Base-by-base conservation (phyloP, 2,329 filamentous ascomycete genomes). In the Colletotrichum sojae region DNA sequence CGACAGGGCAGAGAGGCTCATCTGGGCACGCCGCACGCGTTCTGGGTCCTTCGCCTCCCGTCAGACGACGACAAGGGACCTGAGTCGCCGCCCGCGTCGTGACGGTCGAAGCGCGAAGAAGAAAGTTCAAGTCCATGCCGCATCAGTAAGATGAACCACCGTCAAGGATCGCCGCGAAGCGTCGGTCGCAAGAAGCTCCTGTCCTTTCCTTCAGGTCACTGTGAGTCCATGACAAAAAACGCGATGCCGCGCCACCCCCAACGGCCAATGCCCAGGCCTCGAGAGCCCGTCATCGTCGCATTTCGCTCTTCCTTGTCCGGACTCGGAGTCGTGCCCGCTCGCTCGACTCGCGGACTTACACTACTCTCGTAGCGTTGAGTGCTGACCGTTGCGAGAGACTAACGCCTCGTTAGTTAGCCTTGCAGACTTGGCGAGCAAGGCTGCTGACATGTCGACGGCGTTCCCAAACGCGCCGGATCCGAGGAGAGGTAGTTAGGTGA, bases 31-130 rank as follows among this genome's bases (percentile, higher is more conserved):
- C 51, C 10, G 22, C 31, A 36, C 18, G 31, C 51, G 9, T 31
- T 49, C 46, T 15, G 48, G 49, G 39, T 20, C 43, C 20, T 43
- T 43, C 45, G 53, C 48, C 18, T 54, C 63, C 18, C 36, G 36
- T 69, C 55, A 55, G 43, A 12, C 40, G 66, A 66, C 55, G 36
- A 36, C 31, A 36, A 36, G 49, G 55, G 46, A 55, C 27, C 66
- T 69, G 66, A 69, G n/a, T 69, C 62, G 62, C 49, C 54, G 54
- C 55, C 57, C 27, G 63, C 43, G 18, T 62, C 51, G 31, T 36
- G 51, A 56, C 5, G 25, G 45, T 48, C 45, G 40, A 49, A 31
- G 45, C 54, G 55, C 51, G 27, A 53, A 59, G n/a, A 69, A 69
- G 43, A 66, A 55, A 46, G 61, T 66, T 66, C 57, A 36, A 60